Evolutionary conservation across 495 filamentous ascomycete species (phyloP).

Genomic region (Talaromyces thailandensis): DNA sequence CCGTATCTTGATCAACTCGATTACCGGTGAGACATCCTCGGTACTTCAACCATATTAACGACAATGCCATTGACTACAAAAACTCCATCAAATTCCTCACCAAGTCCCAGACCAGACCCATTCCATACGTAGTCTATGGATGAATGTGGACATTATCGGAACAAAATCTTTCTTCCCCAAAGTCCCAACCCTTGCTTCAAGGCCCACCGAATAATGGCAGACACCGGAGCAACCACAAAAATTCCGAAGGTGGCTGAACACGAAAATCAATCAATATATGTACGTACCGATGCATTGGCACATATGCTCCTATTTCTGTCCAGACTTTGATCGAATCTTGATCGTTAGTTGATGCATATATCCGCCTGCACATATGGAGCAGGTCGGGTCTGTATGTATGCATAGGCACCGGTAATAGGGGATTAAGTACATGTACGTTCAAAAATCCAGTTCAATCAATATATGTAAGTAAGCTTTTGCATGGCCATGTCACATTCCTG

Average conservation of each 20-base stretch:
- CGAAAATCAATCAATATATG: not conserved
- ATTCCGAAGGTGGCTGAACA: not conserved
- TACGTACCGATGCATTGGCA: not conserved
- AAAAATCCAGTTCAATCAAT: not conserved
- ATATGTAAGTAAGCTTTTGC: constrained; percentile 3
- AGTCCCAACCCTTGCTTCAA: not conserved
- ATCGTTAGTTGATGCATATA: not conserved
- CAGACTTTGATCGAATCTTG: not conserved
- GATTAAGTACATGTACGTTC: not conserved
- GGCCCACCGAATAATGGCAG: not conserved
- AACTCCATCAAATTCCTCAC: not conserved
- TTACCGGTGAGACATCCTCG: not conserved
- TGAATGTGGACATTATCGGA: not conserved
- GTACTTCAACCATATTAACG: not conserved
- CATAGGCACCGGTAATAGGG: not conserved
- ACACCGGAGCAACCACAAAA: not conserved
- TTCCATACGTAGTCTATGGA: not conserved
- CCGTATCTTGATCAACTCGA: not conserved
- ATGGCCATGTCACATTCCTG: constrained; percentile 7
- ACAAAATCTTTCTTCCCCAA: not conserved
- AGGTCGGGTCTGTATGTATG: not conserved
- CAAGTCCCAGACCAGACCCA: not conserved
- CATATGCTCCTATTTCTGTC: not conserved
- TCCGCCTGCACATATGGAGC: not conserved
- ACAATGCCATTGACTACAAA: not conserved